Percentiles rank a stretch among this genome's conserved stretches.
Evolutionary conservation across 1,284 basidiomycete genomes (phyloP).

Genomic region (Rhodotorula sp.): DNA sequence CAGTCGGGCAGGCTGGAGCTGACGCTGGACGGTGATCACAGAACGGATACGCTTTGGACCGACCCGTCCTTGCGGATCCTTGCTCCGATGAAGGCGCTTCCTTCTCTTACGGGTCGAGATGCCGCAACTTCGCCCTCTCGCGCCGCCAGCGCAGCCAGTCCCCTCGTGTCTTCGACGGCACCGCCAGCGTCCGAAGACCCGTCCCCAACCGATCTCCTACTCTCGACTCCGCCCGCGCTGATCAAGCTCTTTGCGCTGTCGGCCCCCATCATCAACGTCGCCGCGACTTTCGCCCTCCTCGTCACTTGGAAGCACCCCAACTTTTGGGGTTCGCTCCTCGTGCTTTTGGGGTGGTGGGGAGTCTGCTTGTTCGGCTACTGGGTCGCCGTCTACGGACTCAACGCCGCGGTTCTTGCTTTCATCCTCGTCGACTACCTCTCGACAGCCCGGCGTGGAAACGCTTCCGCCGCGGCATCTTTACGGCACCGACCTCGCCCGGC

Average conservation of each 20-base stretch:
- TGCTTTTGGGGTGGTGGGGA: slow-evolving; percentile 41
- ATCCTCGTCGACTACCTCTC: slow-evolving; percentile 27
- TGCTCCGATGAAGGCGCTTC: slow-evolving; percentile 29
- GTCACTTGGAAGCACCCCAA: slow-evolving; percentile 42
- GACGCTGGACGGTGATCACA: background rate
- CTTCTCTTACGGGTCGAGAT: slow-evolving; percentile 7
- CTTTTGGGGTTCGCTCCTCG: slow-evolving; percentile 39
- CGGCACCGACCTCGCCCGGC: slow-evolving; percentile 16
- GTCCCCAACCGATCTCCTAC: slow-evolving; percentile 42
- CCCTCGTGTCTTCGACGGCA: slow-evolving; percentile 34
- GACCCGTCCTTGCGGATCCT: slow-evolving; percentile 35
- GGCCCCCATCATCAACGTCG: slow-evolving; percentile 38
- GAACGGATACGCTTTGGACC: slow-evolving; percentile 37
- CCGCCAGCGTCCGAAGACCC: slow-evolving; percentile 31
- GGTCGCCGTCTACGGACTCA: slow-evolving; percentile 39
- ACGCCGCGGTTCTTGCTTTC: slow-evolving; percentile 32
- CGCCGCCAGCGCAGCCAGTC: slow-evolving; percentile 5
- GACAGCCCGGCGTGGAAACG: background rate
- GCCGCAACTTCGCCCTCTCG: slow-evolving; percentile 10
- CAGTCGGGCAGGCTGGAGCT: too few relatives aligned
- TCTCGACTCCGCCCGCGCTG: slow-evolving; percentile 43
- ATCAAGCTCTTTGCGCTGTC: slow-evolving; percentile 42
- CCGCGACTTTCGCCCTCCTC: slow-evolving; percentile 36
- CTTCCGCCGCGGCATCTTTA: slow-evolving; percentile 2
- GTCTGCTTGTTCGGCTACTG: slow-evolving; percentile 41